Conservation (phyloP, 306 rosid genomes). For the Crataegus laevigata region DNA sequence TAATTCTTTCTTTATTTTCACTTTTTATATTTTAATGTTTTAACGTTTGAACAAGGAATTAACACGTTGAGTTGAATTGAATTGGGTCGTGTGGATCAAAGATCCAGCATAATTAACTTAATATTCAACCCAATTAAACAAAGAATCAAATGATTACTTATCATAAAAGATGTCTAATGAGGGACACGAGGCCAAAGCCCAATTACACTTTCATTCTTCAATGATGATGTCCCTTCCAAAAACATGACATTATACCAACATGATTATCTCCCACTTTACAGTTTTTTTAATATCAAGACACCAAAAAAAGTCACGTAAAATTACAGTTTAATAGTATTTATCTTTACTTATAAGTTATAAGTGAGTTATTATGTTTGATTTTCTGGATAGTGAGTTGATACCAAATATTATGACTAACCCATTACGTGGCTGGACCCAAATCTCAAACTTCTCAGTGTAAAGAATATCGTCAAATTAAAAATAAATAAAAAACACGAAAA, state of each 20-base stretch:
- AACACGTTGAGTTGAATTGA: neutral
- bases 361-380: too few species aligned
- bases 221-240: neutral
- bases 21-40: neutral
- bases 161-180: neutral
- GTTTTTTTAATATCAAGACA: too few species aligned
- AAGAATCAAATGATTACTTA: neutral
- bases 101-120: neutral
- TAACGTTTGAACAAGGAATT: neutral
- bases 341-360: too few species aligned
- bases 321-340: too few species aligned
- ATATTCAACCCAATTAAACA: neutral
- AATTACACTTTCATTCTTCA: neutral
- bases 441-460: neutral
- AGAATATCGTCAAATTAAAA: too few species aligned
- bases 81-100: neutral
- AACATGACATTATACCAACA: conserved; percentile 1
- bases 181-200: neutral
- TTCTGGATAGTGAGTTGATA: neutral
- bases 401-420: neutral
- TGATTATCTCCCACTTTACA: neutral
- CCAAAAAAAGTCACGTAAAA: too few species aligned
- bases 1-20: neutral
- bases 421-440: too few species aligned
- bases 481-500: too few species aligned